Evolutionary conservation across 768 basidiomycete genomes (phyloP), one percentile per base, ranked within the genome.

Genomic region (Dentipellis fragilis): DNA sequence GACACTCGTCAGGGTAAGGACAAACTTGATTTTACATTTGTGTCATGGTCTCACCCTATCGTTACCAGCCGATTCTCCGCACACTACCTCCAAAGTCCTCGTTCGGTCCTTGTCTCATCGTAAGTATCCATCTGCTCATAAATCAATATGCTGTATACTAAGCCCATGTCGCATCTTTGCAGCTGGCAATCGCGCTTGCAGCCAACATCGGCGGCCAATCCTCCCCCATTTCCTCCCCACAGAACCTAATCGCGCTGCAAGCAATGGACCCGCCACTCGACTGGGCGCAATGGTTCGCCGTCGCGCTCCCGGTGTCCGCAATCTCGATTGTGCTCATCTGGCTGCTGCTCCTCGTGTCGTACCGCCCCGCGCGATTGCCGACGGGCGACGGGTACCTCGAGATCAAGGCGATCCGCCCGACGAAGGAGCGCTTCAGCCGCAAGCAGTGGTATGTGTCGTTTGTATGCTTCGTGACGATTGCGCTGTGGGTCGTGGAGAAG

Each of bases 141-240:
- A 38, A 40, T 49, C 14, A 47, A 38, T 17, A 39, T 16, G 12
- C 38, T 40, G n/a, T 19, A 49, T 29, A 29, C 52, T 40, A 16
- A 37, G 23, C 51, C 52, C 17, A 21, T 48, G 53, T 38, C 52
- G 29, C 56, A 39, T 49, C 39, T 48, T 14, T 35, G 4, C 58
- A 96, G 93, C 80, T 99, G 53, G 94, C 88, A 8, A 98, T 99
- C 61, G 95, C 96, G 0, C 79, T 99, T n/a, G 93, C 95, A 0
- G 93, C 94, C 17, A 99, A 98, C 66, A 93, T 98, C 57, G 96
- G 96, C 11, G 96, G 96, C 0, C 94, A 97, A 69, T 89, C 87
- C 51, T 97, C 94, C 0, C 95, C 94, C 2, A 98, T 98, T 57
- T 97, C 95, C 2, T 97, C 94, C 0, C 95, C 95, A 1, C 95